Evolutionary conservation across 2,329 filamentous ascomycete species (phyloP).

Genomic region (Aspergillus costaricaensis): DNA sequence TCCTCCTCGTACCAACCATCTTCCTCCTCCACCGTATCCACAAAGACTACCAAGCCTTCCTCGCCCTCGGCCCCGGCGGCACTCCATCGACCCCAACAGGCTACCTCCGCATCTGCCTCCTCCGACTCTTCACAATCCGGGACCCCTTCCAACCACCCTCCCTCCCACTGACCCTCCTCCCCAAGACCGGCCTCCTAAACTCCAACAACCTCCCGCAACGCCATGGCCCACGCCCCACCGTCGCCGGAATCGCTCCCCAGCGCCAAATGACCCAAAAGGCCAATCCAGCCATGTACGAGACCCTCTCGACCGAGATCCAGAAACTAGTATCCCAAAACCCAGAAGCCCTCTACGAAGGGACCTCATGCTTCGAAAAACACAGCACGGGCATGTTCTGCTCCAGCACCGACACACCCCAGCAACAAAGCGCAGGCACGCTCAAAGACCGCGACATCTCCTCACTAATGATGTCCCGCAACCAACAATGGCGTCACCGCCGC

Average conservation of each 20-base stretch:
- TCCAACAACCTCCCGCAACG: constrained; percentile 59
- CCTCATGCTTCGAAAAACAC: constrained; percentile 80
- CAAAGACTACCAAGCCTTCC: constrained; percentile 65
- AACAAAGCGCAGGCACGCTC: not conserved
- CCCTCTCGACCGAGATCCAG: constrained; percentile 57
- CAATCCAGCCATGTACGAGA: constrained; percentile 55
- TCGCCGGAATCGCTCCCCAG: constrained; percentile 78
- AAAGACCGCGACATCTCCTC: not conserved
- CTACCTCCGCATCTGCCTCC: constrained; percentile 72
- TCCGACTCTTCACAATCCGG: constrained; percentile 70
- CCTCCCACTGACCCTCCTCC: constrained; percentile 54
- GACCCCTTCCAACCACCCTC: constrained; percentile 66
- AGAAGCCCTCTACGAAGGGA: constrained; percentile 60
- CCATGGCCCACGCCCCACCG: constrained; percentile 63
- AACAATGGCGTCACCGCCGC: constrained; percentile 15
- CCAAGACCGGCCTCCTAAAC: constrained; percentile 61
- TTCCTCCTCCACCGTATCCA: constrained; percentile 62
- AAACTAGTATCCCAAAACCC: constrained; percentile 52
- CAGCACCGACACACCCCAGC: not conserved
- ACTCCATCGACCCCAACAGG: constrained; percentile 73
- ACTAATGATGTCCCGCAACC: not conserved
- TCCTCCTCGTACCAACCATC: constrained; percentile 51
- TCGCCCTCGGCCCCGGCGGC: constrained; percentile 76
- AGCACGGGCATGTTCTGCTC: constrained; percentile 71
- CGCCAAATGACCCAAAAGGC: constrained; percentile 72